Percentiles rank a stretch among this genome's conserved stretches.
These are phyloP conservation scores for Emmonsiellopsis sp. DNA, from an alignment of 2,329 filamentous ascomycete species.

Conservation along the genomic window DNA sequence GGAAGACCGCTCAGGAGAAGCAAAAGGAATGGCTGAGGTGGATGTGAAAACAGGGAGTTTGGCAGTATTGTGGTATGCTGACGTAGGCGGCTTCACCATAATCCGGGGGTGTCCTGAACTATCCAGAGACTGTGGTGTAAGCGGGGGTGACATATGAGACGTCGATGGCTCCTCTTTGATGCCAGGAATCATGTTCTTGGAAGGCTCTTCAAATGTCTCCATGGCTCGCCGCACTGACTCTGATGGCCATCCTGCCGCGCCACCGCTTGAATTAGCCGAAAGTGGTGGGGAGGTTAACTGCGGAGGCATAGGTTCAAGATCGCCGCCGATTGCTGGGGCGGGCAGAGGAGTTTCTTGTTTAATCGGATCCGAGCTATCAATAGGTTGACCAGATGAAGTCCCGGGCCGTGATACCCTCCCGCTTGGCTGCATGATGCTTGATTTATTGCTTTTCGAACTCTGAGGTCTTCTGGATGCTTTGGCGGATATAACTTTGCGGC, in stretches of 20 bases:
- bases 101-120: constrained; percentile 11
- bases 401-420: background rate
- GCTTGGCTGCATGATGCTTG: constrained; percentile 1
- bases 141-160: constrained; percentile 5
- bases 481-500: constrained; percentile 24
- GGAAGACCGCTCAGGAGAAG: constrained; percentile 4
- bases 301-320: background rate
- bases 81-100: constrained; percentile 22
- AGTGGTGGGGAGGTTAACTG: background rate
- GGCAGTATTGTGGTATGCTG: constrained; percentile 17
- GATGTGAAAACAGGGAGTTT: constrained; percentile 44
- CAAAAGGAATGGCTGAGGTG: constrained; percentile 36
- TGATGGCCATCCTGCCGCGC: background rate
- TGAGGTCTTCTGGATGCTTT: constrained; percentile 16
- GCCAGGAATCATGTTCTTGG: background rate
- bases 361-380: background rate
- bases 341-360: background rate
- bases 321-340: background rate
- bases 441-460: constrained; percentile 26
- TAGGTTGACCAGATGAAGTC: background rate
- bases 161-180: background rate
- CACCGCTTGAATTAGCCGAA: background rate
- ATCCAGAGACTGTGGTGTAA: constrained; percentile 4
- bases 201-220: background rate
- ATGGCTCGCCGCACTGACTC: background rate